phyloP scores from a whole-genome alignment of 768 basidiomycete species.

The Scleroderma bovista region DNA sequence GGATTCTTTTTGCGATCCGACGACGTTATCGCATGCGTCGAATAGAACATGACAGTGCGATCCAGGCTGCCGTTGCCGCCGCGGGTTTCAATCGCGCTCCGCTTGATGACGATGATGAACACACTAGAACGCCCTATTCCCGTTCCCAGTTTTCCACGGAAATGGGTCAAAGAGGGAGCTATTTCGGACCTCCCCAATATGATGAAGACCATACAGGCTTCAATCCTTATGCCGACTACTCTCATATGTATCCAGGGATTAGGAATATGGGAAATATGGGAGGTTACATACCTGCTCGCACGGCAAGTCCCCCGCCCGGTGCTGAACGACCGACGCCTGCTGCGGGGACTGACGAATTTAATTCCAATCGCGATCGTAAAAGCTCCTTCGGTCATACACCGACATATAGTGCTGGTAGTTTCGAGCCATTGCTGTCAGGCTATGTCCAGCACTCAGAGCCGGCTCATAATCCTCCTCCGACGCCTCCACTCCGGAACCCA shows the following conservation, averaged over 20 bases:
- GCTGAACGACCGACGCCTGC: constrained; percentile 10
- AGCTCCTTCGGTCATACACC: constrained; percentile 38
- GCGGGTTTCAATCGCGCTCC: constrained; percentile 65
- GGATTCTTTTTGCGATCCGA: constrained; percentile 65
- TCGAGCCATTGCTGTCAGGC: constrained; percentile 52
- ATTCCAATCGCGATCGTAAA: constrained; percentile 25
- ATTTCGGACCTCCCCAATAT: constrained; percentile 31
- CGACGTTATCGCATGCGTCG: constrained; percentile 55
- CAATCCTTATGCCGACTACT: constrained; percentile 52
- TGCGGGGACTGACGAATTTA: constrained; percentile 15
- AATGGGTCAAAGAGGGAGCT: constrained; percentile 37
- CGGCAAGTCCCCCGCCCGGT: constrained; percentile 42
- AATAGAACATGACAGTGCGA: constrained; percentile 63
- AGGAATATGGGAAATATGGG: constrained; percentile 17
- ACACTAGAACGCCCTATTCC: constrained; percentile 14
- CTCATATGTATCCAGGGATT: constrained; percentile 8
- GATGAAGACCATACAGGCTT: constrained; percentile 22
- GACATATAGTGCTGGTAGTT: constrained; percentile 50
- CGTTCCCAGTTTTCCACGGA: constrained; percentile 22
- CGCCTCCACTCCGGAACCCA: constrained; percentile 31
- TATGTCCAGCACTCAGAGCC: constrained; percentile 31
- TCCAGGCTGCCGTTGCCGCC: constrained; percentile 68
- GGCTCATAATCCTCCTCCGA: constrained; percentile 6
- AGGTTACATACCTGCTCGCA: constrained; percentile 44
- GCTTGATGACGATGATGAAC: constrained; percentile 57